These are phyloP conservation scores for Pseudocohnilembus persalinus DNA, from an alignment of 169 alveolate species.

Conservation along the genomic window DNA sequence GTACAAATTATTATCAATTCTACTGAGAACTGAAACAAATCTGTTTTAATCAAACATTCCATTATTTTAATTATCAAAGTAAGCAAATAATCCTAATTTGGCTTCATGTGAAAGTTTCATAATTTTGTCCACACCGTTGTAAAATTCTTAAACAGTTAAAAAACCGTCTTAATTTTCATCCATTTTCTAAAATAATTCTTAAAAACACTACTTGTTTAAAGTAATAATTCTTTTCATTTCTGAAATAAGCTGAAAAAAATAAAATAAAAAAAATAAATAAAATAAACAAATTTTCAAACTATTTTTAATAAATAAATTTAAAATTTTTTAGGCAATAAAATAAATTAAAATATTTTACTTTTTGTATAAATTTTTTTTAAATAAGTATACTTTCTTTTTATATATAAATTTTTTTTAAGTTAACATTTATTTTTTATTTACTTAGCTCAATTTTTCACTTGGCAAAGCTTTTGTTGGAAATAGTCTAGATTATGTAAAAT, in stretches of 20 bases:
- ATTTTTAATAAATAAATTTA: no score
- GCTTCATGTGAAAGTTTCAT: background rate
- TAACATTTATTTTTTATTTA: no score
- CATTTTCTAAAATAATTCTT: conserved; percentile 2
- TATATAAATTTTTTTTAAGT: no score
- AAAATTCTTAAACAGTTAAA: conserved; percentile 4
- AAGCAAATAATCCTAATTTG: conserved; percentile 14
- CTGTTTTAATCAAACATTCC: conserved; percentile 29
- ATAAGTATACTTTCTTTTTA: no score
- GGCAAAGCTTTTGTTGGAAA: background rate
- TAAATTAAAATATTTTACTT: no score
- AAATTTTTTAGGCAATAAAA: no score
- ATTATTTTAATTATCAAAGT: conserved; percentile 11
- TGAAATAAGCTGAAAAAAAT: background rate
- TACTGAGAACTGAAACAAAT: conserved; percentile 9
- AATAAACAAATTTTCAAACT: no score
- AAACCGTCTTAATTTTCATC: conserved; percentile 12
- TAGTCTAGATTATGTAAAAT: no score
- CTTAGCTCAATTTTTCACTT: background rate
- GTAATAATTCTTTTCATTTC: background rate
- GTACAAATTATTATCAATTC: background rate
- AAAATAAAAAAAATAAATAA: no score
- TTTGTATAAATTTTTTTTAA: no score
- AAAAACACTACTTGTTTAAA: background rate
- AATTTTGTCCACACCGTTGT: background rate